phyloP scores from a whole-genome alignment of 2,329 filamentous ascomycete genomes.

The Talaromyces albobiverticillius region DNA sequence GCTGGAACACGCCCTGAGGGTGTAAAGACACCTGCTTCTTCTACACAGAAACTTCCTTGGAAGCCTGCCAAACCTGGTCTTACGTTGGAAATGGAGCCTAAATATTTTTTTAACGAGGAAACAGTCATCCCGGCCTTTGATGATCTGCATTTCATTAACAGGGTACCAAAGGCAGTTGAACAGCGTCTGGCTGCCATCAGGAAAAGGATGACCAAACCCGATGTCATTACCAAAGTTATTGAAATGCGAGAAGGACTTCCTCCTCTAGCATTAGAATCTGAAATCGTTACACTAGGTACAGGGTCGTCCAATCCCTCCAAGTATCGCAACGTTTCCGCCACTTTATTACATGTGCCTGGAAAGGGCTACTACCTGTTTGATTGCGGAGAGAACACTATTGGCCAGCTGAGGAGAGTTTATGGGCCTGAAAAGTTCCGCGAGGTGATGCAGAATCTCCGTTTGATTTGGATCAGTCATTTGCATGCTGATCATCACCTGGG shows the following conservation, averaged over 20 bases:
- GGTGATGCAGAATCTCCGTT: constrained; percentile 74
- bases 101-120: constrained; percentile 34
- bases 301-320: constrained; percentile 88
- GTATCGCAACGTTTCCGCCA: constrained; percentile 91
- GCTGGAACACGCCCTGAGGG: constrained; percentile 19
- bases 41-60: constrained; percentile 1
- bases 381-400: constrained; percentile 87
- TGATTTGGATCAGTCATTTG: constrained; percentile 90
- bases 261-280: constrained; percentile 61
- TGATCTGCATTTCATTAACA: constrained; percentile 11
- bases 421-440: constrained; percentile 61
- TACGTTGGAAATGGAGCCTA: constrained; percentile 38
- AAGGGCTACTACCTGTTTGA: constrained; percentile 89
- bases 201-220: constrained; percentile 25
- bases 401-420: constrained; percentile 76
- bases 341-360: constrained; percentile 77
- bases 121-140: constrained; percentile 29
- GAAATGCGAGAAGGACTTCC: constrained; percentile 64
- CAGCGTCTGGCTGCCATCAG: constrained; percentile 28
- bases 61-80: constrained; percentile 11
- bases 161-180: constrained; percentile 29
- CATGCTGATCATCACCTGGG: constrained; percentile 97
- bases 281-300: constrained; percentile 85
- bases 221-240: constrained; percentile 33
- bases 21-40: constrained; percentile 14